These are phyloP conservation scores for Mitragyna speciosa DNA, from an alignment of 257 asterid genomes.

Conservation along the genomic window DNA sequence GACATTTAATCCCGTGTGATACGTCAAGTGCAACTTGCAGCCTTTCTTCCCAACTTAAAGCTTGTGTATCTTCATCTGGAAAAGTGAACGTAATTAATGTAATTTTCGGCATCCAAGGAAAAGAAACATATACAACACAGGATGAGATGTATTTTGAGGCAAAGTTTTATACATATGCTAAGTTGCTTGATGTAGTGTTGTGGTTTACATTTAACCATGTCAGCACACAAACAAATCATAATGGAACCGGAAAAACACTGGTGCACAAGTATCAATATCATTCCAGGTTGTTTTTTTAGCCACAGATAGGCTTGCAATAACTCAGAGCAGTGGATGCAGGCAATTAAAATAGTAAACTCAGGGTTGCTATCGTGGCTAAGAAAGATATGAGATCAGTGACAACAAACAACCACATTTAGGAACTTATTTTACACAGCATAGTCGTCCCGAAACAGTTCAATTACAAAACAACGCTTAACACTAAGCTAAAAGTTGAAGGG, in stretches of 20 bases:
- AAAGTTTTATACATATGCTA: background rate
- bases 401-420: background rate
- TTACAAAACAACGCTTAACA: background rate
- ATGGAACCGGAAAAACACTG: background rate
- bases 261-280: background rate
- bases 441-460: background rate
- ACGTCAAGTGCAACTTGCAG: slow-evolving; percentile 87
- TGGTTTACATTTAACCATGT: background rate
- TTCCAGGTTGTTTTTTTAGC: background rate
- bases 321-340: background rate
- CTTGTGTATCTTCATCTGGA: slow-evolving; percentile 58
- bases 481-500: background rate
- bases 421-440: background rate
- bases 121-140: background rate
- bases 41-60: slow-evolving; percentile 86
- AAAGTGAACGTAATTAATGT: slow-evolving; percentile 14
- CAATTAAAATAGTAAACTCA: background rate
- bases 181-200: background rate
- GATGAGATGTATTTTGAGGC: background rate
- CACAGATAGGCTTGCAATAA: background rate
- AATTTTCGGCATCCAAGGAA: slow-evolving; percentile 5
- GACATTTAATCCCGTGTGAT: slow-evolving; percentile 94
- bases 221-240: background rate
- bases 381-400: background rate
- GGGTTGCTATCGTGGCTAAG: background rate